A percentile compares a stretch with the other conserved stretches of the same genome.
Evolutionary conservation across 331 rosid genomes (phyloP).

Genomic region (Pyracantha coccinea): DNA sequence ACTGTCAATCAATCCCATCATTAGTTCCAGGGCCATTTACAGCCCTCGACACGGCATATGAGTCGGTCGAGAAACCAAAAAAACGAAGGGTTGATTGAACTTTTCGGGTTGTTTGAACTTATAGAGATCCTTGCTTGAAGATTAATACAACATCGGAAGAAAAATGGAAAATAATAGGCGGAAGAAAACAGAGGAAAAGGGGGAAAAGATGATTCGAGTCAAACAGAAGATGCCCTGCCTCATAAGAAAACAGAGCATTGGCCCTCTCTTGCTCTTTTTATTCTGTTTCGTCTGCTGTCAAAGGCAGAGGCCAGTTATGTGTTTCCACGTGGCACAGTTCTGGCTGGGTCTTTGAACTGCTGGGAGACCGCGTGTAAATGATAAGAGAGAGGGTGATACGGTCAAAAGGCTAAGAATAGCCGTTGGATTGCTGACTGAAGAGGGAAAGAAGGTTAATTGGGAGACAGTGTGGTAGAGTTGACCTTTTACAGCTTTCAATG

Average conservation of each 20-base stretch:
- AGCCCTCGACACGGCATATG: not conserved
- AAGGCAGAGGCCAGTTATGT: conserved; percentile 10
- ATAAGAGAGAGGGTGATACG: conserved; percentile 4
- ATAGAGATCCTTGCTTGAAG: not conserved
- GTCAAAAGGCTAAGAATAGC: conserved; percentile 65
- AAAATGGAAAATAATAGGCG: not conserved
- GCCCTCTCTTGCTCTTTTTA: not conserved
- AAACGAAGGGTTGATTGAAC: not conserved
- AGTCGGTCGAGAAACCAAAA: not conserved
- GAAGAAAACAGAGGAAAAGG: not conserved
- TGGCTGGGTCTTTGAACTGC: conserved; percentile 17
- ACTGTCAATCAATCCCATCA: conserved; percentile 36
- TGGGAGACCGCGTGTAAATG: conserved; percentile 15
- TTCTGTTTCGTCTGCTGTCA: conserved; percentile 31
- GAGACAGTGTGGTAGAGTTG: conserved; percentile 62
- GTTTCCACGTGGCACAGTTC: conserved; percentile 25
- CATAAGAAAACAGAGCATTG: conserved; percentile 9
- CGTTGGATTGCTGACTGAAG: conserved; percentile 49
- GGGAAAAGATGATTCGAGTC: conserved; percentile 24
- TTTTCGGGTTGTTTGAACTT: not conserved
- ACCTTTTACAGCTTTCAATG: conserved; percentile 64
- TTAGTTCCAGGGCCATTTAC: conserved; percentile 57
- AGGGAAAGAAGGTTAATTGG: conserved; percentile 28
- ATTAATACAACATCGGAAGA: not conserved
- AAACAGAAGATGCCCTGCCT: conserved; percentile 26